These are phyloP conservation scores for Licmophora abbreviata DNA, from an alignment of 108 stramenopile species.

Conservation along the genomic window DNA sequence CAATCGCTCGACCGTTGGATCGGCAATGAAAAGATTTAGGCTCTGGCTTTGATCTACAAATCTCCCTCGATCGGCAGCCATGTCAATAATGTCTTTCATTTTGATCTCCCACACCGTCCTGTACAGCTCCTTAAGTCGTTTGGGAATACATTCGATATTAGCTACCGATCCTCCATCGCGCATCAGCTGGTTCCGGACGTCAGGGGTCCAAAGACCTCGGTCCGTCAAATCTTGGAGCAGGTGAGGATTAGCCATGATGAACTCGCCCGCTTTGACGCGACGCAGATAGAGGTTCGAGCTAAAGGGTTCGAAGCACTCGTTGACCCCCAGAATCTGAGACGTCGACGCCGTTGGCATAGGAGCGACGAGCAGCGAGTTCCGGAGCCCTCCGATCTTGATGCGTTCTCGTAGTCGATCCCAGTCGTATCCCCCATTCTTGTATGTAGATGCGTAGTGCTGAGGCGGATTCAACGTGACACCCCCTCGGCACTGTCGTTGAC, in stretches of 20 bases:
- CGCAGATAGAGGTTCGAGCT: conserved; percentile 94
- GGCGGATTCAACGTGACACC: conserved; percentile 4
- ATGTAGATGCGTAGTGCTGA: conserved; percentile 12
- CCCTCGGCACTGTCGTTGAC: conserved; percentile 16
- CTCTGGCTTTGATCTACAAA: conserved; percentile 97
- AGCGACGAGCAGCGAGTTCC: conserved; percentile 91
- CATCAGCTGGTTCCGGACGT: conserved; percentile 90
- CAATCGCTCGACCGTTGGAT: conserved; percentile 86
- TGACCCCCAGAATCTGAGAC: conserved; percentile 94
- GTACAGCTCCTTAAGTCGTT: conserved; percentile 87
- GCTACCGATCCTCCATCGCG: conserved; percentile 86
- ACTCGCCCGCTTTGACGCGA: conserved; percentile 95
- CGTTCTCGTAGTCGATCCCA: conserved; percentile 75
- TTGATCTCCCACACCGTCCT: conserved; percentile 99
- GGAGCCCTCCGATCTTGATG: conserved; percentile 72
- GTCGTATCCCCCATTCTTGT: conserved; percentile 58
- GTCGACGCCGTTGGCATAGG: conserved; percentile 99
- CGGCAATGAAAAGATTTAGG: conserved; percentile 92
- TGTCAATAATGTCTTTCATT: conserved; percentile 90
- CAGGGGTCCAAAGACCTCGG: conserved; percentile 88
- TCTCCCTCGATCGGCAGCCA: conserved; percentile 94
- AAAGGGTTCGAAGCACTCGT: conserved; percentile 97
- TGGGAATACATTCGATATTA: conserved; percentile 72
- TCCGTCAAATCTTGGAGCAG: conserved; percentile 92
- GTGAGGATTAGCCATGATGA: conserved; percentile 94